Evolutionary conservation across 192 early-diverging fungal species (phyloP).

Genomic region (Coemansia furcata): DNA sequence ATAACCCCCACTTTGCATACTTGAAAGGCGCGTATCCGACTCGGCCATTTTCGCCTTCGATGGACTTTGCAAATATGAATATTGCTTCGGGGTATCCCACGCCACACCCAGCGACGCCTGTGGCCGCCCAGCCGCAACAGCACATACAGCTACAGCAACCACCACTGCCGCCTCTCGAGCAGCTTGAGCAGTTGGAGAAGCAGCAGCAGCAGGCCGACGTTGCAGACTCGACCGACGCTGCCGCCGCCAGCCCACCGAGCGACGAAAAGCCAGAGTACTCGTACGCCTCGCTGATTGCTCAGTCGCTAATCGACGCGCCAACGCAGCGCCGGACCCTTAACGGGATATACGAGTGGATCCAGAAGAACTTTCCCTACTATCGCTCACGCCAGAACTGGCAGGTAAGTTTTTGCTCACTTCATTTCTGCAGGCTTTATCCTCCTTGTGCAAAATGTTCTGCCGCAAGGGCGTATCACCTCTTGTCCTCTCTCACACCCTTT

Average conservation of each 20-base stretch:
- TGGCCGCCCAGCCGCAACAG: slow-evolving; percentile 21
- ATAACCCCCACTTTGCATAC: slow-evolving; percentile 44
- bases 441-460: slow-evolving; percentile 1
- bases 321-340: slow-evolving; percentile 72
- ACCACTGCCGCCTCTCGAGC: slow-evolving; percentile 7
- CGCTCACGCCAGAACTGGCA: slow-evolving; percentile 63
- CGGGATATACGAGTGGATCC: slow-evolving; percentile 86
- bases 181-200: slow-evolving; percentile 3
- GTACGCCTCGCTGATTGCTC: slow-evolving; percentile 80
- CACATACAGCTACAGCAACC: slow-evolving; percentile 9
- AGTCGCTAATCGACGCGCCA: slow-evolving; percentile 71
- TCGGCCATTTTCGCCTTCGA: slow-evolving; percentile 48
- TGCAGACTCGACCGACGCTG: slow-evolving; percentile 1
- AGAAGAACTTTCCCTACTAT: slow-evolving; percentile 78
- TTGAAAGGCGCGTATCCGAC: slow-evolving; percentile 38
- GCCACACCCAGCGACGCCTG: slow-evolving; percentile 40
- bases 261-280: slow-evolving; percentile 73
- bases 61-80: slow-evolving; percentile 53
- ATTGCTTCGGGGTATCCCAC: slow-evolving; percentile 48
- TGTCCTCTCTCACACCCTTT: not conserved
- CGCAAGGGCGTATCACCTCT: not conserved
- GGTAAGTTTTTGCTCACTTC: slow-evolving; percentile 27
- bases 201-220: slow-evolving; percentile 2
- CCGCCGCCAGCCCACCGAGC: slow-evolving; percentile 15
- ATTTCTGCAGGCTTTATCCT: not conserved